Percentiles rank a stretch among this genome's conserved stretches.
Evolutionary conservation across 176 grass and related monocot genomes (phyloP).

Genomic region (Bromus sterilis): DNA sequence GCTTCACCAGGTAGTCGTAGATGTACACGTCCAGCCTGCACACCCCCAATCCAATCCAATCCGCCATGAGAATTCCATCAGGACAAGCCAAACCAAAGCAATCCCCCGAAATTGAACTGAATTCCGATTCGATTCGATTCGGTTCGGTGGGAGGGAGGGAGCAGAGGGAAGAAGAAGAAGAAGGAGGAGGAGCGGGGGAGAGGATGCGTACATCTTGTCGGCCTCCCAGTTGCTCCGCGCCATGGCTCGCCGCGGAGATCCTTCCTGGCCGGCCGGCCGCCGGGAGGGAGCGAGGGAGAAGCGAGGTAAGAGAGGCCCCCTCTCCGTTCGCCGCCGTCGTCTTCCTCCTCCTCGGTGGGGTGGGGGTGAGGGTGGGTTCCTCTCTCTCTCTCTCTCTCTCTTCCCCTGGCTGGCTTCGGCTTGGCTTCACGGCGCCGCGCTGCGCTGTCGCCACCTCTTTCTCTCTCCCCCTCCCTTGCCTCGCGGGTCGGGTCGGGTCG

Average conservation of each 20-base stretch:
- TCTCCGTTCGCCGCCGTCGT: background rate
- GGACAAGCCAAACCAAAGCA: no score
- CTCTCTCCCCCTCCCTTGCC: background rate
- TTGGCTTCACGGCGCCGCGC: background rate
- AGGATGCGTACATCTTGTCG: conserved; percentile 74
- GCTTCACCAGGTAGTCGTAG: conserved; percentile 88
- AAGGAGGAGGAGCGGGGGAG: background rate
- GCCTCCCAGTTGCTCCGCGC: conserved; percentile 95
- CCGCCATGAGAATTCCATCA: no score
- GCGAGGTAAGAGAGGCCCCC: background rate
- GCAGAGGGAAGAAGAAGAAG: background rate
- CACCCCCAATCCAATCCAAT: background rate
- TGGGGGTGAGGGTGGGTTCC: no score
- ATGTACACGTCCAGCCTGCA: conserved; percentile 97
- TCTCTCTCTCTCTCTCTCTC: no score
- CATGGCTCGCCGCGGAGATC: conserved; percentile 22
- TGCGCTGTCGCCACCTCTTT: background rate
- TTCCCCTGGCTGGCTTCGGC: no score
- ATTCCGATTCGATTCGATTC: background rate
- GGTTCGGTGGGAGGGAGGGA: background rate
- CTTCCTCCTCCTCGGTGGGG: background rate
- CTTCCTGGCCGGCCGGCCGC: background rate
- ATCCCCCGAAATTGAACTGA: background rate
- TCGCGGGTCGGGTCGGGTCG: background rate
- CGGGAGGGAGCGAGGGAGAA: no score